A percentile compares a stretch with the other conserved stretches of the same genome.
These are phyloP conservation scores for Galerina sulciceps DNA, from an alignment of 768 basidiomycete genomes.

Conservation along the genomic window DNA sequence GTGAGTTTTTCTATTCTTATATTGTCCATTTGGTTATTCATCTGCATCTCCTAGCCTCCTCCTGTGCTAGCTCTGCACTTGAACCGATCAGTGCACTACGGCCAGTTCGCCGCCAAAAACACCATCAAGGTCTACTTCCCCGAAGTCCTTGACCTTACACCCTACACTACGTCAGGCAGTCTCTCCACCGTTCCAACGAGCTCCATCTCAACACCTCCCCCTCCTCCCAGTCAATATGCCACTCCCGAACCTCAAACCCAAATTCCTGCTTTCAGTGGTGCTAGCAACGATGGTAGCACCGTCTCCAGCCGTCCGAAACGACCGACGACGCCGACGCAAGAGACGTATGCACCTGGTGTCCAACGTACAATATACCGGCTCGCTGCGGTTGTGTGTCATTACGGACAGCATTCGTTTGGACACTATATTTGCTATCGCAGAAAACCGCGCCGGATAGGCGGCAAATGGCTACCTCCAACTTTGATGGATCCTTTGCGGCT, in stretches of 20 bases:
- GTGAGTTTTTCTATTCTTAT: slow-evolving; percentile 46
- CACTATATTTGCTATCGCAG: slow-evolving; percentile 94
- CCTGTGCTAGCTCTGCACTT: slow-evolving; percentile 87
- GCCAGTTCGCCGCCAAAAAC: slow-evolving; percentile 86
- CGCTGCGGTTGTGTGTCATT: slow-evolving; percentile 88
- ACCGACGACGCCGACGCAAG: slow-evolving; percentile 60
- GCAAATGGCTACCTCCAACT: slow-evolving; percentile 41
- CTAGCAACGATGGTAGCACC: slow-evolving; percentile 8
- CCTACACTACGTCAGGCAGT: slow-evolving; percentile 82
- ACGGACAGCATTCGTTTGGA: slow-evolving; percentile 89
- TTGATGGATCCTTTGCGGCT: slow-evolving; percentile 33
- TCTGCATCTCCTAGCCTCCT: slow-evolving; percentile 65
- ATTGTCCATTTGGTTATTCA: not conserved
- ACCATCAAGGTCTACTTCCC: slow-evolving; percentile 80
- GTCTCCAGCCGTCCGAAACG: slow-evolving; percentile 31
- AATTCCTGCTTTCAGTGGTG: slow-evolving; percentile 7
- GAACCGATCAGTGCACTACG: slow-evolving; percentile 83
- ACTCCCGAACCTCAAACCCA: slow-evolving; percentile 3
- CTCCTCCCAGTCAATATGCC: slow-evolving; percentile 31
- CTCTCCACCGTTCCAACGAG: slow-evolving; percentile 72
- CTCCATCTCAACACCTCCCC: slow-evolving; percentile 71
- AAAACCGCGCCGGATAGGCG: slow-evolving; percentile 62
- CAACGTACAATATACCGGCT: slow-evolving; percentile 86
- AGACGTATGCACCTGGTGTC: slow-evolving; percentile 42
- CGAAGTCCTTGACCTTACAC: slow-evolving; percentile 86